A percentile compares a stretch with the other conserved stretches of the same genome.
Conservation (phyloP, 2,329 filamentous ascomycete genomes). For the Sphaerulina vaccinii region DNA sequence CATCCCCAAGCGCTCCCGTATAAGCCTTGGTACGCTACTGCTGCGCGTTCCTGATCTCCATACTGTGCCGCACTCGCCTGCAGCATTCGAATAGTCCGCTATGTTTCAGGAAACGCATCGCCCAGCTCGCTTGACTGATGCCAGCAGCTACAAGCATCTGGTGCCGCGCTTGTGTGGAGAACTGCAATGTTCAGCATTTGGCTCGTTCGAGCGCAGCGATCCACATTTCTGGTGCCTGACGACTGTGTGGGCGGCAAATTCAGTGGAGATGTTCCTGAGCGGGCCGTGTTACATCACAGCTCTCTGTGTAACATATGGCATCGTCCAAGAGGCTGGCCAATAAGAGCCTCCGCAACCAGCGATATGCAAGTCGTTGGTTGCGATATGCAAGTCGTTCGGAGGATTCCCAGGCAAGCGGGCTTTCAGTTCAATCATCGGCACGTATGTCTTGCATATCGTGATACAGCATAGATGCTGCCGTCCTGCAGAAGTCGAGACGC, state of each 20-base stretch:
- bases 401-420: no score
- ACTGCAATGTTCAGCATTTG: slow-evolving; percentile 2
- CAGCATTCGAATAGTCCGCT: slow-evolving; percentile 10
- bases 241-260: slow-evolving; percentile 6
- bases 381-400: no score
- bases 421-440: no score
- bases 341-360: no score
- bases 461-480: not conserved
- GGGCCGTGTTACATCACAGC: slow-evolving; percentile 13
- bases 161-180: slow-evolving; percentile 14
- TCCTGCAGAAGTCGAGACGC: slow-evolving; percentile 7
- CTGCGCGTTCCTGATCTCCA: slow-evolving; percentile 38
- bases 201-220: not conserved
- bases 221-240: slow-evolving; percentile 1
- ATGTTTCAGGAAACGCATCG: slow-evolving; percentile 30
- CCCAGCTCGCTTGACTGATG: slow-evolving; percentile 19
- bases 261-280: slow-evolving; percentile 4
- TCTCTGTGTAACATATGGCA: slow-evolving; percentile 4
- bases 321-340: no score
- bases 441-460: no score
- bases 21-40: slow-evolving; percentile 29
- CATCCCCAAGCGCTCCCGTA: slow-evolving; percentile 1
- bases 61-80: slow-evolving; percentile 26
- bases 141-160: slow-evolving; percentile 10
- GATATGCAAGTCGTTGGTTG: no score